Evolutionary conservation across 352 stramenopile genomes (phyloP).

Genomic region (Proteromonas lacertae): DNA sequence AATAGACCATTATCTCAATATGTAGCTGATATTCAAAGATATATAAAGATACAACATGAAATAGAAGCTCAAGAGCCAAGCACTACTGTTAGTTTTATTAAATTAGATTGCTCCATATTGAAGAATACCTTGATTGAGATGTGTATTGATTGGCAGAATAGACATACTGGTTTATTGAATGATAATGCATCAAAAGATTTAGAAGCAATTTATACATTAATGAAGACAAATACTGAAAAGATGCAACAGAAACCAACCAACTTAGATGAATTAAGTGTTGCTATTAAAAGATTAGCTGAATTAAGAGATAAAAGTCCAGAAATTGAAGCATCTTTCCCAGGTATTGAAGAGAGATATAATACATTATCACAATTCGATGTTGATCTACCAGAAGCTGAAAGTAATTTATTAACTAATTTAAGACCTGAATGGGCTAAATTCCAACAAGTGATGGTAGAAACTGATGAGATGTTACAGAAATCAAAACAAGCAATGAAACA

Average conservation of each 20-base stretch:
- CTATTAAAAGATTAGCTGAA: conserved; percentile 39
- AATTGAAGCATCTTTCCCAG: conserved; percentile 16
- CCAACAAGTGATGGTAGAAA: conserved; percentile 6
- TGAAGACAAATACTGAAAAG: conserved; percentile 39
- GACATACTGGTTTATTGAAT: conserved; percentile 51
- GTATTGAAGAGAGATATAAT: conserved; percentile 7
- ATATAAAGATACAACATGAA: conserved; percentile 44
- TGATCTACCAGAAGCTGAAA: conserved; percentile 8
- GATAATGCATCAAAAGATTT: conserved; percentile 47
- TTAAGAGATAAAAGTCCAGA: conserved; percentile 30
- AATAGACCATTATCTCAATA: conserved; percentile 58
- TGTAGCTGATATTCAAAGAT: conserved; percentile 46
- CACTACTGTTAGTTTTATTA: conserved; percentile 70
- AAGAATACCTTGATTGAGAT: conserved; percentile 54
- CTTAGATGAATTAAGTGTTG: conserved; percentile 52
- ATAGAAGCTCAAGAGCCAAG: conserved; percentile 55
- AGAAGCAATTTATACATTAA: conserved; percentile 35
- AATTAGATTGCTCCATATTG: conserved; percentile 59
- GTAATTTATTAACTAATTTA: conserved; percentile 7
- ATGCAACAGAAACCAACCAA: conserved; percentile 36
- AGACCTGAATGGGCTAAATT: conserved; percentile 4
- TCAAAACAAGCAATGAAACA: conserved; percentile 74
- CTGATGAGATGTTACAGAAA: conserved; percentile 49
- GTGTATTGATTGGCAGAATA: conserved; percentile 58
- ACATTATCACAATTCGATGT: conserved; percentile 11